Evolutionary conservation across 2,329 filamentous ascomycete species (phyloP).

Genomic region (Curvularia lunata): DNA sequence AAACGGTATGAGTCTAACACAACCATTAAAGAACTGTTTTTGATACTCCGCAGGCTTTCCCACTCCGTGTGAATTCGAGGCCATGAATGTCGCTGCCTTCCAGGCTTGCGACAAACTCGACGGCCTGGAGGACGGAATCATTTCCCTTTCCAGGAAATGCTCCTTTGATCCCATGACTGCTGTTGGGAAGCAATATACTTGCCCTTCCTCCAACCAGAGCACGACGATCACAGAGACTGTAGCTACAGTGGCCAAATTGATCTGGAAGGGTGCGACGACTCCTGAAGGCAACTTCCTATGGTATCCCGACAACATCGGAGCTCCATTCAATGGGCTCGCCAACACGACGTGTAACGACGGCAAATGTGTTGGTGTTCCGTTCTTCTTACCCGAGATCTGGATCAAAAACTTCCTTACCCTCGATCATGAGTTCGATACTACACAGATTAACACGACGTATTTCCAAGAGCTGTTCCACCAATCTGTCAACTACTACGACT

Average conservation of each 20-base stretch:
- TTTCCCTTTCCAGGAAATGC: conserved; percentile 29
- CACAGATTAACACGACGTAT: conserved; percentile 9
- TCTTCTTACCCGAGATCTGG: conserved; percentile 17
- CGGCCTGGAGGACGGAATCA: conserved; percentile 41
- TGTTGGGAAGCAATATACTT: conserved; percentile 20
- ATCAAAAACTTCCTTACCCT: conserved; percentile 21
- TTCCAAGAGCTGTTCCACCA: conserved; percentile 18
- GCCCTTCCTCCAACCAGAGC: conserved; percentile 12
- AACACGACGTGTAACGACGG: conserved; percentile 18
- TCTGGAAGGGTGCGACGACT: conserved; percentile 22
- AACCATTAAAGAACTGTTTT: neutral
- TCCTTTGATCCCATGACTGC: conserved; percentile 25
- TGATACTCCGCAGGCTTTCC: conserved; percentile 10
- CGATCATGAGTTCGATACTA: conserved; percentile 17
- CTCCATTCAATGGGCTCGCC: conserved; percentile 13
- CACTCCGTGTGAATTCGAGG: conserved; percentile 30
- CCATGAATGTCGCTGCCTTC: conserved; percentile 20
- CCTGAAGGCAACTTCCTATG: conserved; percentile 22
- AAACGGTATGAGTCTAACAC: conserved; percentile 10
- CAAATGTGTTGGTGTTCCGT: conserved; percentile 18
- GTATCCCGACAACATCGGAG: conserved; percentile 19
- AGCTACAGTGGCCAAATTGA: conserved; percentile 19
- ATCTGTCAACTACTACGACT: conserved; percentile 19
- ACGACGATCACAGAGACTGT: conserved; percentile 14
- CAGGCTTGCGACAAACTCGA: conserved; percentile 37